Conservation (phyloP, 2,329 filamentous ascomycete species). For the Claviceps monticola region DNA sequence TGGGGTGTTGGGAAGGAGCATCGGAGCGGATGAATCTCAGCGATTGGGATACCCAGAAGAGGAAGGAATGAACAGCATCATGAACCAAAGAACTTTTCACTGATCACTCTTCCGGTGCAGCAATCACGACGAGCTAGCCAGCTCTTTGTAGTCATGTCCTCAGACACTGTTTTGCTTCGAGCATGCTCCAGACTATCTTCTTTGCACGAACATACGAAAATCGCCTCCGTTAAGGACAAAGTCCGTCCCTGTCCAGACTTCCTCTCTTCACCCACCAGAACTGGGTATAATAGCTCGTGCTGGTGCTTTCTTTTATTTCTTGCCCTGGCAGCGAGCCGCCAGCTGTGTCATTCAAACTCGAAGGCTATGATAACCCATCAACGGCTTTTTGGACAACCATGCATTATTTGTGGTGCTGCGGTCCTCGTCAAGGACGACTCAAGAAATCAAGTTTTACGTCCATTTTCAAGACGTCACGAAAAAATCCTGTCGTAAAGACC, state of each 20-base stretch:
- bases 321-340: not conserved
- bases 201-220: not conserved
- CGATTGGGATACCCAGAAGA: not conserved
- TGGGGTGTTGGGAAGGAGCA: not conserved
- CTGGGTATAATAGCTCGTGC: not conserved
- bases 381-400: constrained; percentile 4
- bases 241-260: not conserved
- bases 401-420: constrained; percentile 14
- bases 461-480: constrained; percentile 6
- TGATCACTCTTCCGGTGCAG: not conserved
- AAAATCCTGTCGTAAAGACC: constrained; percentile 4
- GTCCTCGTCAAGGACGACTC: constrained; percentile 6
- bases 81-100: not conserved
- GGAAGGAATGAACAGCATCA: constrained; percentile 1
- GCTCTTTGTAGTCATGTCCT: not conserved
- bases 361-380: not conserved
- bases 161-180: not conserved
- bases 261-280: not conserved
- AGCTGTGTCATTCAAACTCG: not conserved
- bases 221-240: not conserved
- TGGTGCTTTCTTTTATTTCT: not conserved
- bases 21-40: not conserved
- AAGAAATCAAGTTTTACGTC: constrained; percentile 6
- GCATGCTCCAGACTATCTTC: not conserved
- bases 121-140: not conserved